phyloP scores from a whole-genome alignment of 23 red algal genomes.

The Pyropia yezoensis region DNA sequence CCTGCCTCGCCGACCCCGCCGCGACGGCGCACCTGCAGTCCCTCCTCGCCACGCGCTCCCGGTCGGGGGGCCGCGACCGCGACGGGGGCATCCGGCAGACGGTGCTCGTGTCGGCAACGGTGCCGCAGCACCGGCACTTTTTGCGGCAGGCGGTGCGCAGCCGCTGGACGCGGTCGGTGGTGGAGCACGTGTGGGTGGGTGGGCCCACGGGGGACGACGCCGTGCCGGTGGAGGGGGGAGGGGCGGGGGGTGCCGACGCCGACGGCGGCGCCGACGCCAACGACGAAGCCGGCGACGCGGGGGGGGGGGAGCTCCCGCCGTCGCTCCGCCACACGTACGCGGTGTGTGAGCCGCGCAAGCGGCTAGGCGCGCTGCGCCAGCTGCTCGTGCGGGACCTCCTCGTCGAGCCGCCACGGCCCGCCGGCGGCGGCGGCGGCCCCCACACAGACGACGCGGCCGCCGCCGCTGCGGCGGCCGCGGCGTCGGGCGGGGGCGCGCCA shows the following conservation, averaged over 20 bases:
- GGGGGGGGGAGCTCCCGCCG: slow-evolving; percentile 20
- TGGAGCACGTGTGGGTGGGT: slow-evolving; percentile 51
- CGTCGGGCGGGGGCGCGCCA: not conserved
- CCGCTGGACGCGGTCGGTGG: slow-evolving; percentile 60
- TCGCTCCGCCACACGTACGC: slow-evolving; percentile 49
- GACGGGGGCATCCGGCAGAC: slow-evolving; percentile 37
- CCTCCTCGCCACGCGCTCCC: slow-evolving; percentile 30
- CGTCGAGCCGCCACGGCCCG: no score
- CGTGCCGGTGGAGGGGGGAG: no score
- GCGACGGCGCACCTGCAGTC: slow-evolving; percentile 41
- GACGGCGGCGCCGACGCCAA: no score
- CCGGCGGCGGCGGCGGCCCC: slow-evolving; percentile 1
- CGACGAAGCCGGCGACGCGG: not conserved
- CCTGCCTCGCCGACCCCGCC: slow-evolving; percentile 30
- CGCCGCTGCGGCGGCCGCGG: not conserved
- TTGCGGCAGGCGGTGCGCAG: slow-evolving; percentile 65
- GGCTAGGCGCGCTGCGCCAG: slow-evolving; percentile 46
- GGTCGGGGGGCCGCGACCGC: not conserved
- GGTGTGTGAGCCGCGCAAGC: slow-evolving; percentile 42
- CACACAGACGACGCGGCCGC: not conserved
- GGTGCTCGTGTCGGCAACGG: slow-evolving; percentile 85
- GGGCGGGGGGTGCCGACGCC: no score
- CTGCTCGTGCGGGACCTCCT: slow-evolving; percentile 13
- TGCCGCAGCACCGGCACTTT: slow-evolving; percentile 92
- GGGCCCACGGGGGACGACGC: not conserved